These are phyloP conservation scores for Phytophthora constricta DNA, from an alignment of 352 stramenopile genomes.

Conservation along the genomic window DNA sequence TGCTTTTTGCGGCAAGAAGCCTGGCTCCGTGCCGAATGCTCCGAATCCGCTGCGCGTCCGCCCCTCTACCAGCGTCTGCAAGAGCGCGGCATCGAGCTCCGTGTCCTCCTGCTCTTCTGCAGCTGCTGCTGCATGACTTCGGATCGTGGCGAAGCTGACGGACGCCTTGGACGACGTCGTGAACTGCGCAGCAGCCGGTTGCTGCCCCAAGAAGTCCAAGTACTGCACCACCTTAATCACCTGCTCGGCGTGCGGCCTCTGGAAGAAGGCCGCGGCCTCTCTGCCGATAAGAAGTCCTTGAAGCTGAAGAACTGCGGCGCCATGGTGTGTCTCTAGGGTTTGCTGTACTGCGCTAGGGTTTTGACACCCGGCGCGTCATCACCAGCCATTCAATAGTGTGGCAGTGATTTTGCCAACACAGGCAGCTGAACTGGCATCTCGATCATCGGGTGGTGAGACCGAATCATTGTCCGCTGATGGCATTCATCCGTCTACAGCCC, in stretches of 20 bases:
- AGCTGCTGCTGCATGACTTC: neutral
- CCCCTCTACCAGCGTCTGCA: slow-evolving; percentile 48
- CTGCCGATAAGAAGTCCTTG: slow-evolving; percentile 59
- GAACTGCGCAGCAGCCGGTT: slow-evolving; percentile 55
- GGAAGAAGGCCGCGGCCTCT: slow-evolving; percentile 59
- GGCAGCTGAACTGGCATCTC: no score
- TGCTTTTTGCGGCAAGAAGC: slow-evolving; percentile 67
- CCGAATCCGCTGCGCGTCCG: slow-evolving; percentile 75
- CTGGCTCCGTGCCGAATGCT: slow-evolving; percentile 64
- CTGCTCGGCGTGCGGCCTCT: slow-evolving; percentile 53
- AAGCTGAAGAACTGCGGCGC: slow-evolving; percentile 73
- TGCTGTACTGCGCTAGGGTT: no score
- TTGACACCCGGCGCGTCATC: no score
- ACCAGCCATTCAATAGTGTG: no score
- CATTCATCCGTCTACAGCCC: neutral
- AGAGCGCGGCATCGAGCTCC: slow-evolving; percentile 21
- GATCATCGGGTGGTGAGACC: no score
- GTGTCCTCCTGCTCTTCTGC: neutral
- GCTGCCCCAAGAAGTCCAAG: slow-evolving; percentile 63
- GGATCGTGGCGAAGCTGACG: slow-evolving; percentile 48
- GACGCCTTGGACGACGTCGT: slow-evolving; percentile 62
- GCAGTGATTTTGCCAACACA: no score
- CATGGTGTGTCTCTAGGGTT: no score
- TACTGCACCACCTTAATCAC: slow-evolving; percentile 70
- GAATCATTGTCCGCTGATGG: no score